Conservation (phyloP, 148 eudicot genomes). For the Vaccinium vitisidaea region DNA sequence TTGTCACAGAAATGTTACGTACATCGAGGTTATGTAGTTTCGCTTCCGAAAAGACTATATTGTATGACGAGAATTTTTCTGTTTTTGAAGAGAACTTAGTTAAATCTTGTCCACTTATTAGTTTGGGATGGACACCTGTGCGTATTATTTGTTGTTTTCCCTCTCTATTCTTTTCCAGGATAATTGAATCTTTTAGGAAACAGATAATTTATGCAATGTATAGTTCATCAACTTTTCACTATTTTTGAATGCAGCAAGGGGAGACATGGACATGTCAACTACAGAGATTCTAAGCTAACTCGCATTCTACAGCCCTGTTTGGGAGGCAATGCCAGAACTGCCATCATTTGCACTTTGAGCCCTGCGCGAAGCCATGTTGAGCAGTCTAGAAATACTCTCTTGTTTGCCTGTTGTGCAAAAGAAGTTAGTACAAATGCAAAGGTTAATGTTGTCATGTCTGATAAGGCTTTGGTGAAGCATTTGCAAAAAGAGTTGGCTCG, state of each 20-base stretch:
- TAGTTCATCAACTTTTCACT: constrained; percentile 1
- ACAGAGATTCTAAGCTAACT: constrained; percentile 94
- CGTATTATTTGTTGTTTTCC: background rate
- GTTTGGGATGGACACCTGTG: background rate
- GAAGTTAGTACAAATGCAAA: constrained; percentile 76
- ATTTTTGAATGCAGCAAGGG: constrained; percentile 62
- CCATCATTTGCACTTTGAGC: constrained; percentile 93
- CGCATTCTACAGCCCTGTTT: constrained; percentile 91
- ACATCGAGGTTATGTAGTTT: background rate
- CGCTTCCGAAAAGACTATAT: background rate
- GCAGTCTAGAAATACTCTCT: constrained; percentile 87
- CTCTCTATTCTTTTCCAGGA: background rate
- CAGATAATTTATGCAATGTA: background rate
- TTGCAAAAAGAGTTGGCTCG: constrained; percentile 70
- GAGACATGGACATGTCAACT: constrained; percentile 73
- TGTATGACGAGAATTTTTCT: background rate
- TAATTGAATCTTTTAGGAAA: background rate
- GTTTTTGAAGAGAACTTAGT: background rate
- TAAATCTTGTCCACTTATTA: background rate
- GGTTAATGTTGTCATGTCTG: constrained; percentile 93
- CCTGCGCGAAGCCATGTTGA: constrained; percentile 89
- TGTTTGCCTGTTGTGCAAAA: constrained; percentile 90
- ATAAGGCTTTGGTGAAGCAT: constrained; percentile 88
- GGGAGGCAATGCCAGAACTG: constrained; percentile 97
- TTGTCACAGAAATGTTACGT: background rate